Conservation (phyloP, 1,284 basidiomycete species). For the Malassezia sympodialis region DNA sequence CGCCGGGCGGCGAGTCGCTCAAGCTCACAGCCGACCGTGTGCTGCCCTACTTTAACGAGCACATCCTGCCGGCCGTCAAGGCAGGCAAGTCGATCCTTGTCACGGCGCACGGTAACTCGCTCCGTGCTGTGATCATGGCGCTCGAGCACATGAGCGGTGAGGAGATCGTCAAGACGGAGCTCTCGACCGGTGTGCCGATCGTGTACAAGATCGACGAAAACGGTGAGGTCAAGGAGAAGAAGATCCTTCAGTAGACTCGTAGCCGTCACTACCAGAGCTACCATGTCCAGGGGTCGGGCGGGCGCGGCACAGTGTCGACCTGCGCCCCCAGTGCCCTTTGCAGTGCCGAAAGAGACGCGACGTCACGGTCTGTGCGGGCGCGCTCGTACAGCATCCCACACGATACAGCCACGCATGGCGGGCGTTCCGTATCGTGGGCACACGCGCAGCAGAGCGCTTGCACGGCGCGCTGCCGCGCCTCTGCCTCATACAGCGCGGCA, state of each 20-base stretch:
- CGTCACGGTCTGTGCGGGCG: conserved; percentile 10
- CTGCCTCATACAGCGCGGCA: conserved; percentile 14
- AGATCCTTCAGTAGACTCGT: conserved; percentile 32
- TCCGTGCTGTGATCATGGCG: conserved; percentile 50
- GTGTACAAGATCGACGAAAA: conserved; percentile 49
- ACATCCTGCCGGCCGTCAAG: conserved; percentile 49
- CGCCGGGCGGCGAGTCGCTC: conserved; percentile 50
- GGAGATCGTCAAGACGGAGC: conserved; percentile 49
- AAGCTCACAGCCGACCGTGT: conserved; percentile 50
- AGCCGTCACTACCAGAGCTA: not conserved
- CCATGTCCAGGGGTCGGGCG: conserved; percentile 6
- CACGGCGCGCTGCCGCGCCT: conserved; percentile 19
- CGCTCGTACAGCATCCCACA: conserved; percentile 38
- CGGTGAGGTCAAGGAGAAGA: conserved; percentile 44
- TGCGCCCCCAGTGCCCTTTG: not conserved
- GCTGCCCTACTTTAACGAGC: conserved; percentile 49
- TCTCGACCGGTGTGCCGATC: conserved; percentile 51
- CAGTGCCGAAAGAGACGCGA: not conserved
- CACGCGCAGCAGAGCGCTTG: conserved; percentile 30
- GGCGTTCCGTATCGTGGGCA: conserved; percentile 11
- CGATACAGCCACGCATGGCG: conserved; percentile 34
- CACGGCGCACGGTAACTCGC: conserved; percentile 51
- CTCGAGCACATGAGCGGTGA: conserved; percentile 49
- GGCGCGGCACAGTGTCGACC: not conserved
- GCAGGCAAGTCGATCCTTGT: conserved; percentile 50